Conservation (phyloP, 352 stramenopile genomes). For the Phytophthora pseudosyringae region DNA sequence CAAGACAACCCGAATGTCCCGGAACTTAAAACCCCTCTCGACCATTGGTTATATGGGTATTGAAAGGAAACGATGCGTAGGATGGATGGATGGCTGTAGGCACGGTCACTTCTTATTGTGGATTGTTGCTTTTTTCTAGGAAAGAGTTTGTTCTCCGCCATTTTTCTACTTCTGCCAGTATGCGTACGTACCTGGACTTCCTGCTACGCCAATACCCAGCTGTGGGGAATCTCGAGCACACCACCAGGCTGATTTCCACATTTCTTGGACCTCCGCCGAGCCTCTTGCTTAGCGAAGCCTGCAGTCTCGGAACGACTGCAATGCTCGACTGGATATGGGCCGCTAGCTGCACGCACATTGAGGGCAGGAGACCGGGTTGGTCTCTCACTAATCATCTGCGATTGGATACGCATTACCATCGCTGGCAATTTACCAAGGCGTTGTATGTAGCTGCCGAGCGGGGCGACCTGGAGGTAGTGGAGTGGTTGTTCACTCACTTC, state of each 20-base stretch:
- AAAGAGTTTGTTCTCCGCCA: too few relatives aligned
- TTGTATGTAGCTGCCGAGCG: background rate
- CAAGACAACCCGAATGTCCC: too few relatives aligned
- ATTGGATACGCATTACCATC: slow-evolving; percentile 14
- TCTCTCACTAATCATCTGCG: slow-evolving; percentile 18
- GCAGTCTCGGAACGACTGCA: background rate
- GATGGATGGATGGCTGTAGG: too few relatives aligned
- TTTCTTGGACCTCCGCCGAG: slow-evolving; percentile 3
- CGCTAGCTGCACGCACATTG: slow-evolving; percentile 6
- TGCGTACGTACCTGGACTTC: too few relatives aligned
- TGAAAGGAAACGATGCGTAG: too few relatives aligned
- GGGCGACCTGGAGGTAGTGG: background rate
- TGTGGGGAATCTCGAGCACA: slow-evolving; percentile 2
- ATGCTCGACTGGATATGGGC: slow-evolving; percentile 15
- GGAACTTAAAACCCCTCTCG: too few relatives aligned
- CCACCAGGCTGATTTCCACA: background rate
- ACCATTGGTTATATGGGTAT: too few relatives aligned
- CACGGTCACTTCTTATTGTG: too few relatives aligned
- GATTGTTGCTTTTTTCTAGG: too few relatives aligned
- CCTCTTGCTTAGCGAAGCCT: slow-evolving; percentile 8
- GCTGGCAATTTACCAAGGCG: slow-evolving; percentile 7
- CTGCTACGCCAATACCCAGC: slow-evolving; percentile 2
- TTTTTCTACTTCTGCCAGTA: too few relatives aligned
- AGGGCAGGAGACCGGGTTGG: slow-evolving; percentile 5
- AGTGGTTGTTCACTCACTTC: slow-evolving; percentile 20